Percentiles rank a stretch among this genome's conserved stretches.
Conservation (phyloP, 805 yeast species). For the Cyberlindnera nakhonratchasimensis region DNA sequence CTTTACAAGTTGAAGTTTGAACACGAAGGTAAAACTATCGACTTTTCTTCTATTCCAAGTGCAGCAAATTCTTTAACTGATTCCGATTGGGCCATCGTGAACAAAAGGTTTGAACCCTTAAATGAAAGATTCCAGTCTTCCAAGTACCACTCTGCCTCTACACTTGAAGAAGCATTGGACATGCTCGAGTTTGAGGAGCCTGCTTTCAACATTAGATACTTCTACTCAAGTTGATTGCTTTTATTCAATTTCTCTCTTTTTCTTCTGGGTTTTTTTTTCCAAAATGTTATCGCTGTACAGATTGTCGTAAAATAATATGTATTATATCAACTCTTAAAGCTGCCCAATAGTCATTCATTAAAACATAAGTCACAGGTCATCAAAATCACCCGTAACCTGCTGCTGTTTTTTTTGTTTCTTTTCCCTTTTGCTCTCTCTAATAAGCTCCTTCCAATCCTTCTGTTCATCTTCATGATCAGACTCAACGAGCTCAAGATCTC, state of each 20-base stretch:
- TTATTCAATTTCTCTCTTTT: too few species aligned
- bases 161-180: slow-evolving; percentile 15
- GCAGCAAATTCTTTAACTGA: slow-evolving; percentile 5
- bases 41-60: slow-evolving; percentile 14
- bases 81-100: slow-evolving; percentile 10
- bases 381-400: slow-evolving; percentile 57
- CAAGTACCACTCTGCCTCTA: slow-evolving; percentile 5
- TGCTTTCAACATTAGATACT: slow-evolving; percentile 14
- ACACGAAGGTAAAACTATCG: slow-evolving; percentile 12
- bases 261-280: too few species aligned
- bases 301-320: too few species aligned
- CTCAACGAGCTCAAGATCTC: slow-evolving; percentile 60
- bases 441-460: slow-evolving; percentile 85
- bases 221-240: slow-evolving; percentile 4
- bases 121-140: slow-evolving; percentile 17
- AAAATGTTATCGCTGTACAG: too few species aligned
- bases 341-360: background rate
- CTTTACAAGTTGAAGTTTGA: slow-evolving; percentile 12
- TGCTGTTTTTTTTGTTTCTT: slow-evolving; percentile 36
- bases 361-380: slow-evolving; percentile 39
- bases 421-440: slow-evolving; percentile 59
- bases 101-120: slow-evolving; percentile 13
- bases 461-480: slow-evolving; percentile 41
- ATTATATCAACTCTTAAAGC: too few species aligned
- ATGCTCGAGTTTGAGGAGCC: slow-evolving; percentile 21